Evolutionary conservation across 2,329 filamentous ascomycete genomes (phyloP).

Genomic region (Diaporthe vaccinii): DNA sequence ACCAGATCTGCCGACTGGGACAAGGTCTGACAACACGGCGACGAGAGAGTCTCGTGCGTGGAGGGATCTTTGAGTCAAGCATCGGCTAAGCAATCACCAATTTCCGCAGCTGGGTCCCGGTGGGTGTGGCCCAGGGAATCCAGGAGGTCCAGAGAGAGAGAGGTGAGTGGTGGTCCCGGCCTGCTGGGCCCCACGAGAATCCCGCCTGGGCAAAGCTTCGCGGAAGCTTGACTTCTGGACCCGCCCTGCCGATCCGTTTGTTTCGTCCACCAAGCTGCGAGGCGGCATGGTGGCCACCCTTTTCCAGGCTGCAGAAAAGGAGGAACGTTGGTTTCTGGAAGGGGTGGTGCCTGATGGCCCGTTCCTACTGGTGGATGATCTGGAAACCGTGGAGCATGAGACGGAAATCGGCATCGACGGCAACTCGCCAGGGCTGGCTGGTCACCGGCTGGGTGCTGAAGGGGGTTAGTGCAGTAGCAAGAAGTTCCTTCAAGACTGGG

Average conservation of each 20-base stretch:
- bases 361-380: conserved; percentile 29
- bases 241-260: conserved; percentile 12
- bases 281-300: background rate
- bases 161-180: conserved; percentile 10
- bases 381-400: background rate
- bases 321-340: background rate
- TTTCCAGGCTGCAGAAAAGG: background rate
- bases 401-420: conserved; percentile 5
- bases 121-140: background rate
- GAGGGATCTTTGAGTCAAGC: background rate
- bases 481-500: background rate
- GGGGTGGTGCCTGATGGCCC: background rate
- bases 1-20: background rate
- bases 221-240: conserved; percentile 22
- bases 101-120: conserved; percentile 19
- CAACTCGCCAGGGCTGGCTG: conserved; percentile 1
- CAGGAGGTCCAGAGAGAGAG: background rate
- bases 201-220: conserved; percentile 28
- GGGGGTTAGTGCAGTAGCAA: background rate
- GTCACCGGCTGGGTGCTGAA: background rate
- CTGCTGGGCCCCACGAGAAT: conserved; percentile 9
- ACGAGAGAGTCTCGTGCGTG: background rate
- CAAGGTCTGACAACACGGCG: background rate
- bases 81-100: conserved; percentile 15
- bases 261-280: background rate